Evolutionary conservation across 805 yeast genomes (phyloP).

Genomic region (Candida schatavii): DNA sequence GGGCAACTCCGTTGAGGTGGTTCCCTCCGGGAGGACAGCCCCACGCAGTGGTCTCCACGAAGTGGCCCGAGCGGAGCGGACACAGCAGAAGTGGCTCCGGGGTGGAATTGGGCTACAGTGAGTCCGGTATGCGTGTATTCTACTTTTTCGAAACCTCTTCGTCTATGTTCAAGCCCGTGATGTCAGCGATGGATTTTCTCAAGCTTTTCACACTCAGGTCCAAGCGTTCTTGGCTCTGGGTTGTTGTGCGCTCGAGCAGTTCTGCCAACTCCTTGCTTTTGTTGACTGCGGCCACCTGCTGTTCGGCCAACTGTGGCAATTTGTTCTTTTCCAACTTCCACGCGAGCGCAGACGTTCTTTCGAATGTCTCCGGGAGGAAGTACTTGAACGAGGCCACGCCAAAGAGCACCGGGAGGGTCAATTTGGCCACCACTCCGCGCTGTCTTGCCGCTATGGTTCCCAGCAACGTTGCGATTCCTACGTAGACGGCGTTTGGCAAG

Average conservation of each 20-base stretch:
- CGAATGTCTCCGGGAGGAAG: slow-evolving; percentile 71
- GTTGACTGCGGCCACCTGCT: slow-evolving; percentile 51
- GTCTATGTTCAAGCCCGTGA: slow-evolving; percentile 69
- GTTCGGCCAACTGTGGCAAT: slow-evolving; percentile 61
- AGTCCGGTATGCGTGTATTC: slow-evolving; percentile 9
- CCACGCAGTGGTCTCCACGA: no score
- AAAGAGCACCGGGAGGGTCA: slow-evolving; percentile 53
- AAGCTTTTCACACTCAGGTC: slow-evolving; percentile 36
- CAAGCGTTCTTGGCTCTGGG: slow-evolving; percentile 34
- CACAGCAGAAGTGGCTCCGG: no score
- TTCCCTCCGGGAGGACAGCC: no score
- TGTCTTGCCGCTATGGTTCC: slow-evolving; percentile 75
- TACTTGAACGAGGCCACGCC: slow-evolving; percentile 65
- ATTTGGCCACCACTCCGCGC: slow-evolving; percentile 53
- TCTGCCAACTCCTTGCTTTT: slow-evolving; percentile 44
- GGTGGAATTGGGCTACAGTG: no score
- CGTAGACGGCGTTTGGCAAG: slow-evolving; percentile 67
- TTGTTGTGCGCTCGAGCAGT: slow-evolving; percentile 43
- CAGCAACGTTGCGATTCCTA: slow-evolving; percentile 63
- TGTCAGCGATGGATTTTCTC: slow-evolving; percentile 45
- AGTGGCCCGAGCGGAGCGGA: no score
- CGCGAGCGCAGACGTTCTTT: slow-evolving; percentile 53
- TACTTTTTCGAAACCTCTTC: slow-evolving; percentile 56
- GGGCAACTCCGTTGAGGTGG: background rate
- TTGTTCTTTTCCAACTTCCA: slow-evolving; percentile 60